These are phyloP conservation scores for Leccinum huronense DNA, from an alignment of 1,284 basidiomycete genomes.

Conservation along the genomic window DNA sequence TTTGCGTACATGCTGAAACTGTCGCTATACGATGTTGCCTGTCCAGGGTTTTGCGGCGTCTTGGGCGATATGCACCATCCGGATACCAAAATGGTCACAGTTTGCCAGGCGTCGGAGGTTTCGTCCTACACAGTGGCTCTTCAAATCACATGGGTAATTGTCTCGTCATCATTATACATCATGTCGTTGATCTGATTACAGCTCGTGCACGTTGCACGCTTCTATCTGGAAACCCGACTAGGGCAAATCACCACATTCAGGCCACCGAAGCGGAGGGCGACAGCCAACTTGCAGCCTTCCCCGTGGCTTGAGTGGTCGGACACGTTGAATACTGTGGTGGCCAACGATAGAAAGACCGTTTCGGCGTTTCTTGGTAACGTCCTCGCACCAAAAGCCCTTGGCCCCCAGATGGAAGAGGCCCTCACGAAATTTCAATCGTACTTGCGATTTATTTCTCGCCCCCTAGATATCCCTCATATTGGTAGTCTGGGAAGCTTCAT, in stretches of 20 bases:
- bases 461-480: neutral
- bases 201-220: neutral
- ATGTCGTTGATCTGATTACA: neutral
- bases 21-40: neutral
- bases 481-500: neutral
- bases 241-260: neutral
- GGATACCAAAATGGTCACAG: neutral
- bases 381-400: neutral
- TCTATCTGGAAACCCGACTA: neutral
- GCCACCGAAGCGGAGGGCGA: neutral
- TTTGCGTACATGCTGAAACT: neutral
- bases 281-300: neutral
- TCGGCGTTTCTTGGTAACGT: neutral
- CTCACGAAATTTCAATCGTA: neutral
- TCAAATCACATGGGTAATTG: neutral
- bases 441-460: neutral
- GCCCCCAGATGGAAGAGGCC: neutral
- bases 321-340: neutral
- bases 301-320: neutral
- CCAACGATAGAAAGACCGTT: neutral
- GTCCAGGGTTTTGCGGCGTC: neutral
- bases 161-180: conserved; percentile 1
- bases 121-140: neutral
- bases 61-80: neutral
- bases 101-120: neutral